Conservation (phyloP, 805 yeast genomes). For the Suhomyces tanzawaensis region DNA sequence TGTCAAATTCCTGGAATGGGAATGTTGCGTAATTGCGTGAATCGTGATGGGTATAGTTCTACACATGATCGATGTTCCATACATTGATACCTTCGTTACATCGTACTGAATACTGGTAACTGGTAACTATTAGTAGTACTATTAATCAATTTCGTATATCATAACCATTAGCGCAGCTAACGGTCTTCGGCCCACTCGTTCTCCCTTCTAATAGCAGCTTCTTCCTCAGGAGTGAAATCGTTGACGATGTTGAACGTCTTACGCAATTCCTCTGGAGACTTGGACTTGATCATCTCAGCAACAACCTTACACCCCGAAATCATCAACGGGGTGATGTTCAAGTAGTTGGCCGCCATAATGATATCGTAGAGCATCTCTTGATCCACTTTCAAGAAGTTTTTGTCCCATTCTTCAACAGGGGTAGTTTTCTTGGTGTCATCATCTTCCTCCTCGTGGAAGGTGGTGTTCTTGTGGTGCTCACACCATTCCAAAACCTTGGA, state of each 20-base stretch:
- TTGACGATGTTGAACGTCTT: conserved; percentile 77
- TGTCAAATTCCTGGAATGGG: too few relatives aligned
- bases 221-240: conserved; percentile 84
- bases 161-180: conserved; percentile 32
- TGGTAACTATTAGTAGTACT: too few relatives aligned
- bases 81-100: too few relatives aligned
- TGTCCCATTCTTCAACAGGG: conserved; percentile 95
- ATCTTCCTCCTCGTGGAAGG: conserved; percentile 73
- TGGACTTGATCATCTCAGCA: conserved; percentile 80
- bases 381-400: conserved; percentile 88
- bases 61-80: too few relatives aligned
- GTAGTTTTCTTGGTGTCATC: conserved; percentile 84
- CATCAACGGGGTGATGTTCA: conserved; percentile 70
- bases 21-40: too few relatives aligned
- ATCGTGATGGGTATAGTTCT: too few relatives aligned
- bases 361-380: conserved; percentile 85
- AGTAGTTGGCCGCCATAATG: conserved; percentile 75
- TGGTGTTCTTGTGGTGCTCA: conserved; percentile 83
- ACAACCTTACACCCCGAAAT: conserved; percentile 80
- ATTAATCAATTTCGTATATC: too few relatives aligned
- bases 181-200: conserved; percentile 92
- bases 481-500: conserved; percentile 95
- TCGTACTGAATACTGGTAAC: too few relatives aligned
- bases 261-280: conserved; percentile 77
- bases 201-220: conserved; percentile 82